Evolutionary conservation across 495 filamentous ascomycete genomes (phyloP).

Genomic region (Aspergillus funiculosus): DNA sequence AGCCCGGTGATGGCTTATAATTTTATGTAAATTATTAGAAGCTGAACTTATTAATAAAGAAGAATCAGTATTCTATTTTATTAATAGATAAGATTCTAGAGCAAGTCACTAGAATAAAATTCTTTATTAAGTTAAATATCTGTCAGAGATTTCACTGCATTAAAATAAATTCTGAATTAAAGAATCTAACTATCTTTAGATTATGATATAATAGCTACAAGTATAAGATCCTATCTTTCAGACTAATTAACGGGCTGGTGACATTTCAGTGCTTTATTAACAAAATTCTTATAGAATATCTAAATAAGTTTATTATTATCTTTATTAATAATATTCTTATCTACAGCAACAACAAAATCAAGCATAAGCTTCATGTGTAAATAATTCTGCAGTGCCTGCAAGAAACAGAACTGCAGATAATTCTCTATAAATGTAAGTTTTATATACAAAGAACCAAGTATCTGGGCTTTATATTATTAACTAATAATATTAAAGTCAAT

Average conservation of each 20-base stretch:
- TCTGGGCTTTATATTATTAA: slow-evolving; percentile 22
- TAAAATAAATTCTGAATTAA: slow-evolving; percentile 15
- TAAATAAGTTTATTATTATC: slow-evolving; percentile 22
- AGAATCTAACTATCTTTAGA: slow-evolving; percentile 34
- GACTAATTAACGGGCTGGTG: slow-evolving; percentile 11
- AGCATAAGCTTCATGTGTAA: slow-evolving; percentile 18
- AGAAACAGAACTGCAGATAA: slow-evolving; percentile 10
- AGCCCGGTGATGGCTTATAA: slow-evolving; percentile 25
- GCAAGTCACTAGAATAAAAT: slow-evolving; percentile 22
- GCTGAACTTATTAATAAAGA: slow-evolving; percentile 38
- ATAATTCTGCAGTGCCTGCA: slow-evolving; percentile 16
- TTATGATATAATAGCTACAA: slow-evolving; percentile 25
- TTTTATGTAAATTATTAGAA: slow-evolving; percentile 44
- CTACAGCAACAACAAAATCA: slow-evolving; percentile 23
- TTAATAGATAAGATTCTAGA: slow-evolving; percentile 39
- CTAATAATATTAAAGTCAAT: slow-evolving; percentile 3
- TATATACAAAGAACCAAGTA: slow-evolving; percentile 15
- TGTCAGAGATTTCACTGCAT: slow-evolving; percentile 35
- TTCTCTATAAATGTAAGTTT: slow-evolving; percentile 29
- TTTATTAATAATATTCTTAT: slow-evolving; percentile 37
- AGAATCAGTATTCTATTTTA: slow-evolving; percentile 41
- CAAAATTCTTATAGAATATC: slow-evolving; percentile 17
- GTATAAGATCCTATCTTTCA: slow-evolving; percentile 20
- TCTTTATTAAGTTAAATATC: slow-evolving; percentile 46
- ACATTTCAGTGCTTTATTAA: slow-evolving; percentile 32